phyloP scores from a whole-genome alignment of 2,329 filamentous ascomycete genomes.

The Claviceps capensis region DNA sequence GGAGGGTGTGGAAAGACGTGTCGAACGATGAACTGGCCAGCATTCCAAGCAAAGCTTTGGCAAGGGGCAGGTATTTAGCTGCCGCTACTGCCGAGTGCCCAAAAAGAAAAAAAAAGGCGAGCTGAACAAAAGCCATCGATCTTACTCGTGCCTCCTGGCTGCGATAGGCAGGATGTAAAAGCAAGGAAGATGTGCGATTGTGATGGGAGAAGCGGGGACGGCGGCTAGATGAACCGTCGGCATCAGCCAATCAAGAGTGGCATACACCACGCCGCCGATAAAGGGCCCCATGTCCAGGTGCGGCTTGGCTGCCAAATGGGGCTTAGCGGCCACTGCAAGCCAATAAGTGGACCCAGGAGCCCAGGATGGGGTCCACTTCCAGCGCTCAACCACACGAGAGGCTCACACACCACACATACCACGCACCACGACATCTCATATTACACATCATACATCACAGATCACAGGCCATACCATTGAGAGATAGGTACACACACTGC shows the following conservation, averaged over 20 bases:
- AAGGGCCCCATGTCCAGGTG: slow-evolving; percentile 4
- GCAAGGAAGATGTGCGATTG: neutral
- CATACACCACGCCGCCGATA: neutral
- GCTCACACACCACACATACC: neutral
- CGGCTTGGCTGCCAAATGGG: slow-evolving; percentile 17
- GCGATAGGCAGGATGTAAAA: neutral
- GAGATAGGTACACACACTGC: no score
- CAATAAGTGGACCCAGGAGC: neutral
- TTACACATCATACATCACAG: neutral
- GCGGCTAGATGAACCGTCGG: neutral
- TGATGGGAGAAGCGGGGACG: neutral
- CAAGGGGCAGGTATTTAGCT: neutral
- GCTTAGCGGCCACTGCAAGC: slow-evolving; percentile 13
- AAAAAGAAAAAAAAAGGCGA: neutral
- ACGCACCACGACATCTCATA: neutral
- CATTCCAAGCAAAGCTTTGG: neutral
- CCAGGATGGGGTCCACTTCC: neutral
- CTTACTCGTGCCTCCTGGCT: neutral
- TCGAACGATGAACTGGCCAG: no score
- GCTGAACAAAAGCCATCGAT: neutral
- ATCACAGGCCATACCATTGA: no score
- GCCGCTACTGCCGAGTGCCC: neutral
- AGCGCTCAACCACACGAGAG: neutral
- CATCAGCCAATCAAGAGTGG: neutral
- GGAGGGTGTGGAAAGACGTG: no score